phyloP scores from a whole-genome alignment of 106 monocot genomes.

The Chionographis japonica region DNA sequence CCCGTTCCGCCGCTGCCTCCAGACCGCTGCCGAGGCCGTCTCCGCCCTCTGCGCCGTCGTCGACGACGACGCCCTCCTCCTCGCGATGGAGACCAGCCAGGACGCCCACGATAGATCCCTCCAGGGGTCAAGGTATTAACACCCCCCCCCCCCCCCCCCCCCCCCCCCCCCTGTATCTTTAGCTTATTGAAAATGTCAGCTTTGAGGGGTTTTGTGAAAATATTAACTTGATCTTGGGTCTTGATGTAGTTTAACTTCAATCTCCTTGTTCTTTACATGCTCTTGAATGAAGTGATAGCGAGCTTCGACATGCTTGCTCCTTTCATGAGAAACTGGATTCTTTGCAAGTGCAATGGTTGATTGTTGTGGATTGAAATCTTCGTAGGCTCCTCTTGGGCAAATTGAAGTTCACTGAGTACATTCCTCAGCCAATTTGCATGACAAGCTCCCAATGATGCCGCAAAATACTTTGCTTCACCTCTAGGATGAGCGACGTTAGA shows the following conservation, averaged over 20 bases:
- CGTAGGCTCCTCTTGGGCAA: background rate
- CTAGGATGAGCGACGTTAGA: conserved; percentile 10
- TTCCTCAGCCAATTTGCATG: conserved; percentile 13
- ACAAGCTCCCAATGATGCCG: conserved; percentile 1
- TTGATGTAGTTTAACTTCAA: background rate
- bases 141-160: background rate
- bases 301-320: conserved; percentile 7
- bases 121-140: conserved; percentile 60
- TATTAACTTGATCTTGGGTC: too few species aligned
- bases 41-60: conserved; percentile 49
- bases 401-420: background rate
- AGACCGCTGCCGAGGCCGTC: conserved; percentile 68
- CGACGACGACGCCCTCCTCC: conserved; percentile 26
- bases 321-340: conserved; percentile 1
- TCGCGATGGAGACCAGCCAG: conserved; percentile 35
- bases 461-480: conserved; percentile 10
- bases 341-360: background rate
- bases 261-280: background rate
- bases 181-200: background rate
- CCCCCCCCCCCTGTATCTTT: background rate
- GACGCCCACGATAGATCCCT: conserved; percentile 48
- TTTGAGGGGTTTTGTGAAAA: too few species aligned
- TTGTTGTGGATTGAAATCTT: conserved; percentile 7
- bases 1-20: conserved; percentile 87
- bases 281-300: background rate